A percentile compares a stretch with the other conserved stretches of the same genome.
Conservation (phyloP, 352 stramenopile genomes). For the Globisporangium paddicum region DNA sequence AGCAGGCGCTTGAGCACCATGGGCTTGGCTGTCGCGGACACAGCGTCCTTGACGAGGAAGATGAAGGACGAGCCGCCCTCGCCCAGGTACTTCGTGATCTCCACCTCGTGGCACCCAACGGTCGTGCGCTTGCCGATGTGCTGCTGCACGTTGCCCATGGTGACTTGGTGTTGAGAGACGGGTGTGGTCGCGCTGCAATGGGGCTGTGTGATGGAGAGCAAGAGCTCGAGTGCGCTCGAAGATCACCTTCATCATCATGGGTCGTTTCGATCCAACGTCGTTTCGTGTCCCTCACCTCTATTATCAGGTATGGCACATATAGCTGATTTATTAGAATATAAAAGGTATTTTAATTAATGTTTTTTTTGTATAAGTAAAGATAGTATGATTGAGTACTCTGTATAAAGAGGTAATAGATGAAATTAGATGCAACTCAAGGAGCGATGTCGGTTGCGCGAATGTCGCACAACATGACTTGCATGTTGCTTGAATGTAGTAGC, state of each 20-base stretch:
- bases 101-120: conserved; percentile 59
- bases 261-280: conserved; percentile 18
- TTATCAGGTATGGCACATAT: neutral
- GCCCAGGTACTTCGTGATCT: conserved; percentile 69
- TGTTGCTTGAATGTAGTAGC: neutral
- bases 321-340: no score
- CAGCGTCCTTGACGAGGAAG: conserved; percentile 69
- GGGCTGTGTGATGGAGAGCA: neutral
- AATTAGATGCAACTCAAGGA: neutral
- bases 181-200: neutral
- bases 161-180: neutral
- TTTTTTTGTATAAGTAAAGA: neutral
- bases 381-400: no score
- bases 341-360: no score
- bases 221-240: neutral
- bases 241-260: neutral
- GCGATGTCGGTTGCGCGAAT: neutral
- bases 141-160: conserved; percentile 75
- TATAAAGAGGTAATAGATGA: no score
- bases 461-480: neutral
- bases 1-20: conserved; percentile 77
- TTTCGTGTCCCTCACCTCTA: conserved; percentile 15
- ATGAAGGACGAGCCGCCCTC: conserved; percentile 81
- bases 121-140: conserved; percentile 66
- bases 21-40: conserved; percentile 21